phyloP scores from a whole-genome alignment of 345 rosid genomes.

The Eutrema japonicum region DNA sequence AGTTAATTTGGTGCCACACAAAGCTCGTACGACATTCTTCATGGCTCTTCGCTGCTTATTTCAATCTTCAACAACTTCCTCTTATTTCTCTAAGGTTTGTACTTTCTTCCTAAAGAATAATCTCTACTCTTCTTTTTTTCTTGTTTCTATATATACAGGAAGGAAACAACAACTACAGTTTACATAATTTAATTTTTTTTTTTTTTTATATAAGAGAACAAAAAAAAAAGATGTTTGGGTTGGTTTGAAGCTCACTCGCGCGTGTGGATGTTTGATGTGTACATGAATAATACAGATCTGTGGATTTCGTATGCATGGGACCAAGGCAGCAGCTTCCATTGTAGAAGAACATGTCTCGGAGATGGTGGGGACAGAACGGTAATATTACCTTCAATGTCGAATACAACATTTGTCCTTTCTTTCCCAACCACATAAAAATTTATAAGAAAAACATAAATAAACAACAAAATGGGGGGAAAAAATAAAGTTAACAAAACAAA shows the following conservation, averaged over 20 bases:
- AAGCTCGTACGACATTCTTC: conserved; percentile 23
- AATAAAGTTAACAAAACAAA: background rate
- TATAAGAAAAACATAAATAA: background rate
- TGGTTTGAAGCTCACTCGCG: conserved; percentile 14
- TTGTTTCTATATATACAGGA: background rate
- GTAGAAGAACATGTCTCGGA: conserved; percentile 32
- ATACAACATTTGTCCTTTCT: conserved; percentile 14
- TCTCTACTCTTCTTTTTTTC: background rate
- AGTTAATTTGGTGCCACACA: conserved; percentile 11
- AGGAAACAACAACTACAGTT: conserved; percentile 16
- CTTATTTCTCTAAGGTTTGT: conserved; percentile 35
- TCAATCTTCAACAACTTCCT: conserved; percentile 28
- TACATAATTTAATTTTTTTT: background rate
- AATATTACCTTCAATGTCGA: background rate
- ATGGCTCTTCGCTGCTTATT: conserved; percentile 38
- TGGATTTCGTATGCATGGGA: conserved; percentile 39
- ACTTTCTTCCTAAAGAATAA: background rate
- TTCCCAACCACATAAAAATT: background rate
- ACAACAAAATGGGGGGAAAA: background rate
- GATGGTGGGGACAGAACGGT: conserved; percentile 31
- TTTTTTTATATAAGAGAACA: background rate
- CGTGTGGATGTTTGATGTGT: conserved; percentile 1
- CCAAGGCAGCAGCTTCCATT: conserved; percentile 40
- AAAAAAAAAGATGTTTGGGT: background rate
- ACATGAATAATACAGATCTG: conserved; percentile 31